A percentile compares a stretch with the other conserved stretches of the same genome.
phyloP scores from a whole-genome alignment of 202 grass and related monocot species.

The Schoenoplectus tabernaemontani region DNA sequence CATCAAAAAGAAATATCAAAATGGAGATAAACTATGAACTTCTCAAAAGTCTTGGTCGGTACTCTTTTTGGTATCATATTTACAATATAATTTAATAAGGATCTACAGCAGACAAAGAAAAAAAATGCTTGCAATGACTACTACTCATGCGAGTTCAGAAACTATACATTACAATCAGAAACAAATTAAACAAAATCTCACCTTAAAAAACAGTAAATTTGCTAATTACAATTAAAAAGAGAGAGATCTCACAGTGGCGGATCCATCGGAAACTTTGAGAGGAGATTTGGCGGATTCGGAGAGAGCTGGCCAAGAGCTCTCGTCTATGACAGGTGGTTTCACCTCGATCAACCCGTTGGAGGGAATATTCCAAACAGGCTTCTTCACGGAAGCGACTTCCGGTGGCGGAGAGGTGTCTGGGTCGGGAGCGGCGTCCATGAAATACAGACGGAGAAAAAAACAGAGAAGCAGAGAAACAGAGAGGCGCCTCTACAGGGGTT shows the following conservation, averaged over 20 bases:
- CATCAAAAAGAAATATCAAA: background rate
- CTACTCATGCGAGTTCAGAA: background rate
- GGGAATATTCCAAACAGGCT: conserved; percentile 23
- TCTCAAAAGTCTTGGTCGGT: background rate
- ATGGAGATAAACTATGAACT: background rate
- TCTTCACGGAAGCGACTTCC: conserved; percentile 4
- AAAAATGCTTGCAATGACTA: background rate
- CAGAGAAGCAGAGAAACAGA: background rate
- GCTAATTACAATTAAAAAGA: conserved; percentile 1
- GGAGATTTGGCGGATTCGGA: conserved; percentile 24
- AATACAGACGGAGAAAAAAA: background rate
- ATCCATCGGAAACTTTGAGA: conserved; percentile 20
- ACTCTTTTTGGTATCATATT: background rate
- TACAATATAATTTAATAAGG: conserved; percentile 3
- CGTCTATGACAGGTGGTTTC: conserved; percentile 5
- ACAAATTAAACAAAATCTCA: background rate
- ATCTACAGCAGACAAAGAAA: background rate
- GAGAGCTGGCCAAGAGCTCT: conserved; percentile 20
- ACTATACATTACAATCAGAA: background rate
- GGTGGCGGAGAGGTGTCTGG: background rate
- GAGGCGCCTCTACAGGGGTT: background rate
- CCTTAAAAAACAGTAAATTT: background rate
- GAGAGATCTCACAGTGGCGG: conserved; percentile 19
- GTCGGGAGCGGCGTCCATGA: conserved; percentile 11
- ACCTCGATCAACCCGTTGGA: conserved; percentile 6